phyloP scores from a whole-genome alignment of 805 yeast species.

The Candida tallmaniae region DNA sequence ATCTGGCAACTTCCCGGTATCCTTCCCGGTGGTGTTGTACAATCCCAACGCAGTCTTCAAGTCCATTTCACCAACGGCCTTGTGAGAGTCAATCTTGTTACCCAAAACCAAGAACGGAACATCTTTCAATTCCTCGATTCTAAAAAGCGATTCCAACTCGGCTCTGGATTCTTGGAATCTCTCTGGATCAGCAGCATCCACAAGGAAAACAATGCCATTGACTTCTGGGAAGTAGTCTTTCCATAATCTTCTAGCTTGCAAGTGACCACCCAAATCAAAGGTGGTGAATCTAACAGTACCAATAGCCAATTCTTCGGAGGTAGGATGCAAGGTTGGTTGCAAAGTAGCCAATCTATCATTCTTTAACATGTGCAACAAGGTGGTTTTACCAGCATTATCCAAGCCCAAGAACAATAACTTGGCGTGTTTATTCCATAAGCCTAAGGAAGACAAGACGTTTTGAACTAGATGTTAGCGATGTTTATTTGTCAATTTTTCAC shows the following conservation, averaged over 20 bases:
- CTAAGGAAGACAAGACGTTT: constrained; percentile 42
- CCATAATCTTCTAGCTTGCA: constrained; percentile 99
- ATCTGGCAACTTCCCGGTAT: constrained; percentile 57
- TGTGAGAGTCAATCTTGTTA: constrained; percentile 92
- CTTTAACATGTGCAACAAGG: constrained; percentile 47
- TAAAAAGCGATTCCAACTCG: constrained; percentile 88
- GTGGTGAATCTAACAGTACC: constrained; percentile 97
- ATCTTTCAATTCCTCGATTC: constrained; percentile 81
- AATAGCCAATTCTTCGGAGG: constrained; percentile 95
- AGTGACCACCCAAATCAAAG: constrained; percentile 97
- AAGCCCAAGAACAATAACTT: constrained; percentile 43
- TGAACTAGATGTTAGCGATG: constrained; percentile 23
- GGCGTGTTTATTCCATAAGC: constrained; percentile 48
- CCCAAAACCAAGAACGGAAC: constrained; percentile 95
- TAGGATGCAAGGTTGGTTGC: constrained; percentile 98
- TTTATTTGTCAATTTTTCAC: neutral
- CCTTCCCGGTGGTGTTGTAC: constrained; percentile 81
- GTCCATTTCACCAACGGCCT: constrained; percentile 93
- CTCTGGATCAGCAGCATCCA: constrained; percentile 95
- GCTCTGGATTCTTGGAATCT: constrained; percentile 93
- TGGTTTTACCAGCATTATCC: constrained; percentile 46
- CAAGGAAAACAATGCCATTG: constrained; percentile 92
- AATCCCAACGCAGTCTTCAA: constrained; percentile 86
- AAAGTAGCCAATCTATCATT: constrained; percentile 97
- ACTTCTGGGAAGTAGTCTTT: constrained; percentile 99